A percentile compares a stretch with the other conserved stretches of the same genome.
phyloP scores from a whole-genome alignment of 768 basidiomycete genomes.

The Russula lepida region DNA sequence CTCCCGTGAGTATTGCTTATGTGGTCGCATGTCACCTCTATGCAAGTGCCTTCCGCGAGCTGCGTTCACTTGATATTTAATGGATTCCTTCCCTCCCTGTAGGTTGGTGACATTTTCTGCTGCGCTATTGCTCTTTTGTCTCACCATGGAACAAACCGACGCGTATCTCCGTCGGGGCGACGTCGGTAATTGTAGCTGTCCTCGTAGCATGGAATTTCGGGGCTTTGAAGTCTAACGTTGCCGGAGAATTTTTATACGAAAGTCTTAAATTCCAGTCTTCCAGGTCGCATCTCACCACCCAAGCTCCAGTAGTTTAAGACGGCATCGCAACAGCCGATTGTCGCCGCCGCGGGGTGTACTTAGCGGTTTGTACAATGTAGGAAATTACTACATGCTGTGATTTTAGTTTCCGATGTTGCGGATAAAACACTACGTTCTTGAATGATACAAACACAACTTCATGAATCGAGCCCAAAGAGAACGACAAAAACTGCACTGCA shows the following conservation, averaged over 20 bases:
- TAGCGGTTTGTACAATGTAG: not conserved
- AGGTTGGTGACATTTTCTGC: not conserved
- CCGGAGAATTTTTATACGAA: too few species aligned
- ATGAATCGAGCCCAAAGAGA: not conserved
- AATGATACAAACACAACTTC: not conserved
- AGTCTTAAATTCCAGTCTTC: too few species aligned
- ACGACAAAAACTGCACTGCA: not conserved
- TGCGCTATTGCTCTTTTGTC: conserved; percentile 1
- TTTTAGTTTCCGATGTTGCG: not conserved
- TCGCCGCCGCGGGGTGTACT: not conserved
- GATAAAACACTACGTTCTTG: not conserved
- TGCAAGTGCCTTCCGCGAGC: not conserved
- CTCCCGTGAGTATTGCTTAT: conserved; percentile 50
- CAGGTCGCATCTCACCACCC: too few species aligned
- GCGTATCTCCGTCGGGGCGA: conserved; percentile 4
- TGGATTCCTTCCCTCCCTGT: not conserved
- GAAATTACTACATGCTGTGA: not conserved
- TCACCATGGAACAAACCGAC: not conserved
- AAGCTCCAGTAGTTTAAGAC: not conserved
- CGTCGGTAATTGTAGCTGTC: not conserved
- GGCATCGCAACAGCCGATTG: not conserved
- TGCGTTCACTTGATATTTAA: not conserved
- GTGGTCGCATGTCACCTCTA: conserved; percentile 44
- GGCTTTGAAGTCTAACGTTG: not conserved
- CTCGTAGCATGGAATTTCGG: not conserved